Evolutionary conservation across 768 basidiomycete genomes (phyloP), one percentile per base, ranked within the genome.

Genomic region (Lenzites betulinus): DNA sequence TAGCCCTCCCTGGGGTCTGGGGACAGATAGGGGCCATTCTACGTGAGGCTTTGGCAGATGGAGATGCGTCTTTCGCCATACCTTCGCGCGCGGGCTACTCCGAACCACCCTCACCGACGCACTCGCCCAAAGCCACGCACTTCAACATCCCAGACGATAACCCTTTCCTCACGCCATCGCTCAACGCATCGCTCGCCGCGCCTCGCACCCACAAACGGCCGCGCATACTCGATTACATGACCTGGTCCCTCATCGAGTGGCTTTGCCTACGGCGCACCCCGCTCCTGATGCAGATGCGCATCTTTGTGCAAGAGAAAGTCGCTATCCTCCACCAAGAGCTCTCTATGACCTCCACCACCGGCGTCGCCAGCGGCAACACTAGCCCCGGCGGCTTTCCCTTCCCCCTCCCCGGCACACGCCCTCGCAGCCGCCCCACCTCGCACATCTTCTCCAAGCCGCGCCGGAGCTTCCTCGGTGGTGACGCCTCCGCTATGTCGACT

Each of bases 221-320:
- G 3, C 79, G 88, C 28, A 74, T 88, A 25, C 75, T 89, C 6
- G 90, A 92, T 69, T 92, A 90, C 64, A 74, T 83, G 9, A 75
- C 87, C 1, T 91, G 89, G 89, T 91, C 90, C 3, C 70, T 86
- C 28, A 73, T 91, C 26, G 87, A 90, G 66, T 78, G 89, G 54
- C 70, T 88, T 18, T 88, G 84, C 63, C 78, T 83, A 1, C 83
- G 81, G 66, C 80, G 87, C 18, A 84, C 75, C 39, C 88, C 89
- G 0, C 77, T 92, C 28, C 74, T 81, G 53, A 73, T 88, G 28
- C 88, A 89, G 63, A 78, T 92, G 74, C 86, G 86, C 25, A 73
- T 84, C 2, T 81, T 89, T 59, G 74, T 82, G n/a, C 81, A 83
- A 64, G 87, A 89, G 70, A 89, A 87, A 65, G 77, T 88, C 1